These are phyloP conservation scores for Toxoplasma gondii DNA, from an alignment of 169 alveolate genomes.

Conservation along the genomic window DNA sequence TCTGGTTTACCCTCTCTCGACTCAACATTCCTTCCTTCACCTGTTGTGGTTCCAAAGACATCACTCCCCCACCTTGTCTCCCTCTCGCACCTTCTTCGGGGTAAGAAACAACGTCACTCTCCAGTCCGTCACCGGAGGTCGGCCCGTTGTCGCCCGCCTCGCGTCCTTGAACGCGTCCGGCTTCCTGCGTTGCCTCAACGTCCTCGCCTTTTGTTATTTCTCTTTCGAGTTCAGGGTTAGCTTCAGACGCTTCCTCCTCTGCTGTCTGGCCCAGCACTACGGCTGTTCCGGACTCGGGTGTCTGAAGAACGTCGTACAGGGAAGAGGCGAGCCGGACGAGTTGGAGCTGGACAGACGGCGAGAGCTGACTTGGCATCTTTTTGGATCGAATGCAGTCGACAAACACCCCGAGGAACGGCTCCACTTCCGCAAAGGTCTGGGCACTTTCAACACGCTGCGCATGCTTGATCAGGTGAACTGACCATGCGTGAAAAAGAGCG, in stretches of 20 bases:
- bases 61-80: neutral
- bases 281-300: neutral
- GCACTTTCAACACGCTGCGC: slow-evolving; percentile 71
- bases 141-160: too few relatives aligned
- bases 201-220: too few relatives aligned
- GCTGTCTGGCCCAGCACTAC: neutral
- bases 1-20: neutral
- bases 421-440: slow-evolving; percentile 69
- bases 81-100: neutral
- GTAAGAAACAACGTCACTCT: neutral
- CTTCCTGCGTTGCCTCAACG: too few relatives aligned
- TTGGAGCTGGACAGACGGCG: slow-evolving; percentile 68
- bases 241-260: neutral
- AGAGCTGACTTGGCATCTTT: slow-evolving; percentile 71
- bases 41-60: neutral
- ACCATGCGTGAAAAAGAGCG: slow-evolving; percentile 69
- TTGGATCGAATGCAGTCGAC: slow-evolving; percentile 66
- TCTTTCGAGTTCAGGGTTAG: too few relatives aligned
- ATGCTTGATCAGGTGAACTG: slow-evolving; percentile 67
- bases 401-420: slow-evolving; percentile 67
- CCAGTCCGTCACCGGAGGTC: neutral
- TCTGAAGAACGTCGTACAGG: neutral
- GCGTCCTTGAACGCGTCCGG: too few relatives aligned
- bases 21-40: neutral
- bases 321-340: slow-evolving; percentile 39